phyloP scores from a whole-genome alignment of 2,329 filamentous ascomycete genomes.

The Decorospora gaudefroyi region DNA sequence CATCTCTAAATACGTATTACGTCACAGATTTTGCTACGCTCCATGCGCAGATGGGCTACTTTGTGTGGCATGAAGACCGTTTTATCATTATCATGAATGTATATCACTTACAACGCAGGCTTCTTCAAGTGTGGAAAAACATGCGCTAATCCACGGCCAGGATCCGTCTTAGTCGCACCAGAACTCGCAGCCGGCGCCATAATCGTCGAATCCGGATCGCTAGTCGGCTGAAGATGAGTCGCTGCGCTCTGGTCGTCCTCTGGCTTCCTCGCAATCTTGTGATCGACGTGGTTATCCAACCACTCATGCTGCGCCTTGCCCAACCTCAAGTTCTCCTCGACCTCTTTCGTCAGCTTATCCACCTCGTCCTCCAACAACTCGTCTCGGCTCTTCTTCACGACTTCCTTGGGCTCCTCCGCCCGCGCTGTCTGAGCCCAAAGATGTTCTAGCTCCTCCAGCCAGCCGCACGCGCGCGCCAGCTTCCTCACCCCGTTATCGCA shows the following conservation, averaged over 20 bases:
- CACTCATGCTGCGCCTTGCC: slow-evolving; percentile 39
- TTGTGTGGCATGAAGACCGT: too few relatives aligned
- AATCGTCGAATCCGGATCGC: slow-evolving; percentile 9
- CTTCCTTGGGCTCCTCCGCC: slow-evolving; percentile 44
- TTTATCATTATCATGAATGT: too few relatives aligned
- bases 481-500: slow-evolving; percentile 81
- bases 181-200: slow-evolving; percentile 15
- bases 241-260: slow-evolving; percentile 10
- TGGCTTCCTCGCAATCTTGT: slow-evolving; percentile 31
- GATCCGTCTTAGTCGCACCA: slow-evolving; percentile 2
- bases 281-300: slow-evolving; percentile 41
- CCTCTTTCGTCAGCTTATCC: slow-evolving; percentile 61
- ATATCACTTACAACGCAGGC: slow-evolving; percentile 53
- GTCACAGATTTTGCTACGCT: too few relatives aligned
- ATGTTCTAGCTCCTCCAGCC: slow-evolving; percentile 79
- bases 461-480: slow-evolving; percentile 79
- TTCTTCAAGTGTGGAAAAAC: slow-evolving; percentile 41
- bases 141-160: slow-evolving; percentile 28
- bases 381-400: slow-evolving; percentile 55
- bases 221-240: slow-evolving; percentile 8
- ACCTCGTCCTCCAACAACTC: slow-evolving; percentile 63
- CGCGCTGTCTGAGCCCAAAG: slow-evolving; percentile 70
- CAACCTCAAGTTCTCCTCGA: slow-evolving; percentile 58
- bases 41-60: too few relatives aligned
- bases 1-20: too few relatives aligned